Evolutionary conservation across 2,329 filamentous ascomycete species (phyloP), one percentile per base, ranked within the genome.

Genomic region (Thelonectria olida): DNA sequence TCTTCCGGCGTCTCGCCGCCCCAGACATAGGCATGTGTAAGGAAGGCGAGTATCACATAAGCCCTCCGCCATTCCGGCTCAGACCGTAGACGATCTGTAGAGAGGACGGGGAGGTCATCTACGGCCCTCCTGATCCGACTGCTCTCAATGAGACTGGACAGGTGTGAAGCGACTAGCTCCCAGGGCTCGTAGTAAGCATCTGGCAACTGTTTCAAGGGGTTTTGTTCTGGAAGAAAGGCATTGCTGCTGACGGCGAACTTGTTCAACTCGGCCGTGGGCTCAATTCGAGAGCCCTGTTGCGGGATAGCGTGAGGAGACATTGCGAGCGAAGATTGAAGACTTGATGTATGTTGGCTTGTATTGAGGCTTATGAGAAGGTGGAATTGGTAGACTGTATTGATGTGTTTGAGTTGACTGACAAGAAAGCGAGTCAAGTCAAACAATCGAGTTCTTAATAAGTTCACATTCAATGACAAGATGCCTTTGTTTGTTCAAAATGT

Each of bases 1-100:
- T 96, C 91, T 62, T 85, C 83, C 2, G 93, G 91, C 56, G 81
- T 84, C 42, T 92, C 86, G 20, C 91, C 92, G 57, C 93, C 92
- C 95, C 95, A 98, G 19, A 97, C 88, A 76, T 97, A 97, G 9
- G 88, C 90, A 76, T 98, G 93, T 1, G 92, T 84, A 56, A 97
- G 84, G 71, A 96, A 96, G 0, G 86, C 88, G 41, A 97, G 81
- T 7, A 96, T 82, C 3, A 89, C 84, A 75, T 96, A 97, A 56
- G 93, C 93, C 67, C 93, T 84, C 65, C 90, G 84, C 92, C 92
- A 96, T 80, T 97, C 91, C 1, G 85, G 78, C 67, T 92, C 88
- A 2, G 83, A 84, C 4, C 76, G 74, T 6, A 97, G 81, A 6
- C 84, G 80, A 17, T 86, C 81, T 1, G 90, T 90, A 1, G 88